A percentile compares a stretch with the other conserved stretches of the same genome.
phyloP scores from a whole-genome alignment of 2,329 filamentous ascomycete species.

The Erysiphe pulchra region DNA sequence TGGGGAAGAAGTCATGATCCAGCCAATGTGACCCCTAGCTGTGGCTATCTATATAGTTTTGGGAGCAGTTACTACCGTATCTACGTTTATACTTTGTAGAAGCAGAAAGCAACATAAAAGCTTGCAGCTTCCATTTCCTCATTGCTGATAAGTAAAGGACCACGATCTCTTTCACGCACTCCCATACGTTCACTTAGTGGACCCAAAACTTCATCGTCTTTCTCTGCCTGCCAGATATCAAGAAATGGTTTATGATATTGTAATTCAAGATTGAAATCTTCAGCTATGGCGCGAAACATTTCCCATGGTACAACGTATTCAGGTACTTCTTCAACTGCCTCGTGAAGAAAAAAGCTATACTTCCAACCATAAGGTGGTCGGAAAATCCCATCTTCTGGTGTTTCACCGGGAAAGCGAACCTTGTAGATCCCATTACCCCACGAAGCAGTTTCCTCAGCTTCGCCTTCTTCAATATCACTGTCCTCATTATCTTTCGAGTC shows the following conservation, averaged over 20 bases:
- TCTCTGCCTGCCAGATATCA: slow-evolving; percentile 81
- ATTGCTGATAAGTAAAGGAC: slow-evolving; percentile 40
- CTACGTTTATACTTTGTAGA: slow-evolving; percentile 55
- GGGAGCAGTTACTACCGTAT: too few relatives aligned
- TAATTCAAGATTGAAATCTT: slow-evolving; percentile 89
- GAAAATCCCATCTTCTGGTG: slow-evolving; percentile 70
- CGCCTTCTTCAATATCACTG: slow-evolving; percentile 30
- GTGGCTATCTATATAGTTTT: too few relatives aligned
- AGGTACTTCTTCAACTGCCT: slow-evolving; percentile 86
- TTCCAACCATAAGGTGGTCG: slow-evolving; percentile 92
- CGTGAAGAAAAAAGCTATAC: slow-evolving; percentile 87
- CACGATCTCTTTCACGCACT: slow-evolving; percentile 46
- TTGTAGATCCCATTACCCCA: slow-evolving; percentile 91
- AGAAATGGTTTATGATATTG: slow-evolving; percentile 80
- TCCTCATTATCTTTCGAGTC: slow-evolving; percentile 12
- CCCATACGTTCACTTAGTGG: slow-evolving; percentile 88
- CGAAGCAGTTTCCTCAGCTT: slow-evolving; percentile 38
- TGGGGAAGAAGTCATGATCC: too few relatives aligned
- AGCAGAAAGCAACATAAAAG: slow-evolving; percentile 89
- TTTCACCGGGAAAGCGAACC: slow-evolving; percentile 64
- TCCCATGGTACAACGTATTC: slow-evolving; percentile 98
- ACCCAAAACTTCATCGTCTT: slow-evolving; percentile 57
- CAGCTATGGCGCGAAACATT: slow-evolving; percentile 79
- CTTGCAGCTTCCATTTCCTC: slow-evolving; percentile 82
- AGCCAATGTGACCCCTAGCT: too few relatives aligned